A percentile compares a stretch with the other conserved stretches of the same genome.
These are phyloP conservation scores for Hymenoscyphus fructigenus DNA, from an alignment of 2,329 filamentous ascomycete species.

Conservation along the genomic window DNA sequence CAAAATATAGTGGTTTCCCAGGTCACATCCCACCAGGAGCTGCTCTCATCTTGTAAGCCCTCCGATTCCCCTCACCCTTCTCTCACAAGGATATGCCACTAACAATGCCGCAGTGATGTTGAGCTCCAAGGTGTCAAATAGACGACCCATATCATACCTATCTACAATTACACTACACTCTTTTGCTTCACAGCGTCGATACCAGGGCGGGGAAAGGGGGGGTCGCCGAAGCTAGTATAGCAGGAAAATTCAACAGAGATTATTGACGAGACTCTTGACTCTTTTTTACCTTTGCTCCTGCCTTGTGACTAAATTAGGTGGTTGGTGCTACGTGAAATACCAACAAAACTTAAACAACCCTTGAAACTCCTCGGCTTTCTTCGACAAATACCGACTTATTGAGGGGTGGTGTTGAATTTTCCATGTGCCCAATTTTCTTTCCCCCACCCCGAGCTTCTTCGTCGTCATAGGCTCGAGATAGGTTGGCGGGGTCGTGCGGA, in stretches of 20 bases:
- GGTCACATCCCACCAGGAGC: slow-evolving; percentile 73
- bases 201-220: slow-evolving; percentile 19
- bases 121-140: slow-evolving; percentile 64
- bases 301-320: no score
- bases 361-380: no score
- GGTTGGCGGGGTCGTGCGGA: not conserved
- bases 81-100: slow-evolving; percentile 12
- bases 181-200: slow-evolving; percentile 12
- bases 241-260: not conserved
- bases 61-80: not conserved
- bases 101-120: slow-evolving; percentile 55
- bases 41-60: slow-evolving; percentile 79
- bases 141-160: slow-evolving; percentile 13
- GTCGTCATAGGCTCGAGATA: not conserved
- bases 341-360: no score
- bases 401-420: not conserved
- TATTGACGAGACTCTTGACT: not conserved
- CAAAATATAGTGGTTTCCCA: slow-evolving; percentile 65
- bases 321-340: no score
- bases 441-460: not conserved
- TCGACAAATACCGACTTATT: not conserved
- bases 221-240: slow-evolving; percentile 17
- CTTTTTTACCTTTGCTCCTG: not conserved
- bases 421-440: not conserved
- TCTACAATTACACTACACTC: not conserved